Percentiles rank a stretch among this genome's conserved stretches.
phyloP scores from a whole-genome alignment of 768 basidiomycete species.

The Pisolithus orientalis region DNA sequence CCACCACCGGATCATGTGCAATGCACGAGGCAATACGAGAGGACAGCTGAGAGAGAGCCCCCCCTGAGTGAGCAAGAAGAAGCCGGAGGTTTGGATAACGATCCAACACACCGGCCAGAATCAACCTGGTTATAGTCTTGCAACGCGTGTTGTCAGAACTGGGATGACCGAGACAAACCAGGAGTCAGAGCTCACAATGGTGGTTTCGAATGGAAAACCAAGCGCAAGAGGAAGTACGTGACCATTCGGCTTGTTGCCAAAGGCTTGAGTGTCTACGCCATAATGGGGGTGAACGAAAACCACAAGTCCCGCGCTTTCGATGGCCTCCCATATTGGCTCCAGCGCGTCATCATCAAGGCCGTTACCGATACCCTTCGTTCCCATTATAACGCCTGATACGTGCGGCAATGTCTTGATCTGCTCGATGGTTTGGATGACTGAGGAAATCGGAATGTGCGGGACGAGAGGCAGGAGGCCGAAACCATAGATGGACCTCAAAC shows the following conservation, averaged over 20 bases:
- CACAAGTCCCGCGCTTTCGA: slow-evolving; percentile 62
- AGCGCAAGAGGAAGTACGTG: slow-evolving; percentile 84
- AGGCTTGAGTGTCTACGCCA: slow-evolving; percentile 66
- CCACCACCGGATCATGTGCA: slow-evolving; percentile 76
- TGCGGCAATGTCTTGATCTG: slow-evolving; percentile 63
- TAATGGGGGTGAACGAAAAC: slow-evolving; percentile 88
- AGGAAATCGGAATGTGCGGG: slow-evolving; percentile 46
- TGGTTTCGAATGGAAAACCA: slow-evolving; percentile 90
- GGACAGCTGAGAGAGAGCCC: slow-evolving; percentile 76
- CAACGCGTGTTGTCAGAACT: neutral
- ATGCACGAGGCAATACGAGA: slow-evolving; percentile 83
- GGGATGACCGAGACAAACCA: neutral
- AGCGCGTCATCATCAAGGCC: slow-evolving; percentile 77
- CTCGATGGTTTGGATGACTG: slow-evolving; percentile 57
- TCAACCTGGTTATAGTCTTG: slow-evolving; percentile 69
- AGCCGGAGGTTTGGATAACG: slow-evolving; percentile 69
- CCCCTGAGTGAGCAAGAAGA: slow-evolving; percentile 84
- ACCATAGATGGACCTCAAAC: slow-evolving; percentile 67
- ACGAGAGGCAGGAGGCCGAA: slow-evolving; percentile 84
- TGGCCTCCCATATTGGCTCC: slow-evolving; percentile 77
- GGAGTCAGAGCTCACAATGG: slow-evolving; percentile 50
- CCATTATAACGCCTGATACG: slow-evolving; percentile 75
- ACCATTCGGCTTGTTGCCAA: slow-evolving; percentile 75
- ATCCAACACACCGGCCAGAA: slow-evolving; percentile 77
- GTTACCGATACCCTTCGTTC: slow-evolving; percentile 68